Evolutionary conservation across 345 rosid genomes (phyloP).

Genomic region (Abelmoschus esculentus): DNA sequence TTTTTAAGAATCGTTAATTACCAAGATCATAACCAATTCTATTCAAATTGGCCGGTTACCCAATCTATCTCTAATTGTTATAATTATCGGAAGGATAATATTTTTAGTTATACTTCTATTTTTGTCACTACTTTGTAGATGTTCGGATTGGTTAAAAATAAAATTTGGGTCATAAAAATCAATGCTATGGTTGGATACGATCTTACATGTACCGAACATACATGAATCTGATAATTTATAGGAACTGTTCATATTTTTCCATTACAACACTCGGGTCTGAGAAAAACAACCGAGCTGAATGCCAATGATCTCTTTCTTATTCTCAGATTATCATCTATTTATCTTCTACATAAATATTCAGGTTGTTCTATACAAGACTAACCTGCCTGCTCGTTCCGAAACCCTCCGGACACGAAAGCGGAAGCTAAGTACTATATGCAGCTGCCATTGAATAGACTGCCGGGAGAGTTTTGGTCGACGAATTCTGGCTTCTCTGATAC

Average conservation of each 20-base stretch:
- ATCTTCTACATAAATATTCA: not conserved
- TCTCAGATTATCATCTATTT: not conserved
- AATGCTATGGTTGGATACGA: too few species aligned
- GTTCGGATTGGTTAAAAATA: too few species aligned
- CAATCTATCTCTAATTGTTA: too few species aligned
- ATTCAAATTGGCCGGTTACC: too few species aligned
- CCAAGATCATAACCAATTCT: too few species aligned
- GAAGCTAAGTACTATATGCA: constrained; percentile 18
- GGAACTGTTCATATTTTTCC: not conserved
- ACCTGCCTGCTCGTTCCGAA: not conserved
- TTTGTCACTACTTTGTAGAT: too few species aligned
- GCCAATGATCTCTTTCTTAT: constrained; percentile 7
- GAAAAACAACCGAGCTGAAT: constrained; percentile 40
- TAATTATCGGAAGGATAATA: too few species aligned
- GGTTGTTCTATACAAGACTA: not conserved
- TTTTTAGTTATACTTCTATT: too few species aligned
- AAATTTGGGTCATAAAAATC: too few species aligned
- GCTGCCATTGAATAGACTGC: constrained; percentile 9
- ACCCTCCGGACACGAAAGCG: not conserved
- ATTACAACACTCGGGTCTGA: constrained; percentile 37
- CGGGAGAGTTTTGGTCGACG: not conserved
- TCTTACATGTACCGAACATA: too few species aligned
- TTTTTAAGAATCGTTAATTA: too few species aligned
- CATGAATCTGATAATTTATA: too few species aligned
- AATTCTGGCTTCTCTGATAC: constrained; percentile 11